Evolutionary conservation across 768 basidiomycete species (phyloP).

Genomic region (Mrakia gelida): DNA sequence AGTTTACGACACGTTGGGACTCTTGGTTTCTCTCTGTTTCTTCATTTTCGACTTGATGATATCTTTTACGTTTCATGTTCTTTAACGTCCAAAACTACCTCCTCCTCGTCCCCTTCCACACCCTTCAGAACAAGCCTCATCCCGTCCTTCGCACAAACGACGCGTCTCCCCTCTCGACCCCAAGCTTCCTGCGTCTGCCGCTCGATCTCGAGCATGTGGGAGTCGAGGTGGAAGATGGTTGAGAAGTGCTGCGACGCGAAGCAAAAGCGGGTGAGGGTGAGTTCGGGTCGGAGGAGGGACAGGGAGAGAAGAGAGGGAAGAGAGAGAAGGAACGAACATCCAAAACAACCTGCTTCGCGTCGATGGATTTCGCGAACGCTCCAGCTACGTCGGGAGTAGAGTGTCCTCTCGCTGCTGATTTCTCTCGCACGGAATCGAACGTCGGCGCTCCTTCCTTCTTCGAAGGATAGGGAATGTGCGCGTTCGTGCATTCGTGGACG

Average conservation of each 20-base stretch:
- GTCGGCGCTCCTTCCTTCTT: constrained; percentile 25
- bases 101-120: neutral
- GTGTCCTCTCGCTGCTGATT: constrained; percentile 65
- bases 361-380: constrained; percentile 59
- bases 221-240: constrained; percentile 10
- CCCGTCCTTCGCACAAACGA: constrained; percentile 20
- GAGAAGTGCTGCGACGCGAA: constrained; percentile 28
- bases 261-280: too few species aligned
- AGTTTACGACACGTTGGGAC: neutral
- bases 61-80: too few species aligned
- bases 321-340: constrained; percentile 51
- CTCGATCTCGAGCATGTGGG: constrained; percentile 18
- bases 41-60: too few species aligned
- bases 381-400: constrained; percentile 77
- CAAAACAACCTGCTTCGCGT: constrained; percentile 60
- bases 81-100: neutral
- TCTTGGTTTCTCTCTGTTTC: too few species aligned
- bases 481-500: constrained; percentile 81
- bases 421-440: constrained; percentile 58
- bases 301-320: neutral
- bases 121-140: neutral
- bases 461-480: constrained; percentile 53
- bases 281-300: neutral
- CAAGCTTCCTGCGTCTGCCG: constrained; percentile 1
- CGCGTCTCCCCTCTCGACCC: neutral